phyloP scores from a whole-genome alignment of 371 early-diverging fungal genomes.

The Mucor ambiguus region DNA sequence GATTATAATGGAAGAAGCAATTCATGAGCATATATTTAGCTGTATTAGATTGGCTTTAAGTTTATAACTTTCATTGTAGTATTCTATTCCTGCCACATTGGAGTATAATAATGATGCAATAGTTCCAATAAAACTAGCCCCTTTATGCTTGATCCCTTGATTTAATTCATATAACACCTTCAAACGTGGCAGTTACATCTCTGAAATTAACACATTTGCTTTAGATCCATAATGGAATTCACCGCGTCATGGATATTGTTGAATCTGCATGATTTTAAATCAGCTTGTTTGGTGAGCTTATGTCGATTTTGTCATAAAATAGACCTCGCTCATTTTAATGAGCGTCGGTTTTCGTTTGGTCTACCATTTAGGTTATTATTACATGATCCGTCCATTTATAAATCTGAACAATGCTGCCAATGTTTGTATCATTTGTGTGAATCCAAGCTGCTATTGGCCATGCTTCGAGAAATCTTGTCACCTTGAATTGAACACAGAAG shows the following conservation, averaged over 20 bases:
- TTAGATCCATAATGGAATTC: neutral
- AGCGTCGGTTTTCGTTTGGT: neutral
- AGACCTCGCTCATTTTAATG: neutral
- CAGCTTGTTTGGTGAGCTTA: neutral
- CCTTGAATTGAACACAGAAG: neutral
- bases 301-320: neutral
- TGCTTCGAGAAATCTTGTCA: neutral
- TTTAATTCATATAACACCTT: neutral
- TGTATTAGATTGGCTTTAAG: neutral
- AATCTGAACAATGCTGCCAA: neutral
- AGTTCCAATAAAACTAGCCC: neutral
- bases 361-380: neutral
- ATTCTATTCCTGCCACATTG: neutral
- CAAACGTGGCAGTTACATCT: neutral
- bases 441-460: no score
- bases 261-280: neutral
- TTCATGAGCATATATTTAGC: neutral
- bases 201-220: neutral
- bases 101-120: neutral
- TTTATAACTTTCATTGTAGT: neutral
- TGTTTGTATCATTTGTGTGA: no score
- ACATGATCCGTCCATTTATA: neutral
- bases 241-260: neutral
- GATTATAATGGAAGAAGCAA: neutral
- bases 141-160: neutral